Base-by-base conservation (phyloP, 2,329 filamentous ascomycete genomes). In the Tolypocladium tundrense region DNA sequence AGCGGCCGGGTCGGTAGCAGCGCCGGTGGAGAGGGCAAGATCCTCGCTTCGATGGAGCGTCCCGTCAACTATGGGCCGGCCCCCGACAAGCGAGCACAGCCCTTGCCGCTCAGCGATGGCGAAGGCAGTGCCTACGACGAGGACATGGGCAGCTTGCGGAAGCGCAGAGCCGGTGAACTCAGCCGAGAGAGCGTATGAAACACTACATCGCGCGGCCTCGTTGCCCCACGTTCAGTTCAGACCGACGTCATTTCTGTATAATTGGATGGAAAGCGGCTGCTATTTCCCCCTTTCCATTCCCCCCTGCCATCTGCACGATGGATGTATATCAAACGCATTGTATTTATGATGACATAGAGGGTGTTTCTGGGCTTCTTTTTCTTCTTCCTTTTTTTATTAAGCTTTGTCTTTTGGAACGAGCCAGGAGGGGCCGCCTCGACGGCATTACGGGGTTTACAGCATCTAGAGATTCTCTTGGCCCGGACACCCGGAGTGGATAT, bases 151-250 rank as follows among this genome's bases (percentile, higher is more conserved):
- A 52, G 60, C 43, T 59, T 68, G 53, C 62, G 63, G 55, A 67
- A 64, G 53, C 70, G 70, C 58, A 70, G 68, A 54, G 58, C 66
- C 24, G 65, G 64, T 57, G 70, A 73, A 62, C 68, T 74, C 62
- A 75, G 76, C 66, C 76, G 78, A 56, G 77, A 75, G 45, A 81
- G 79, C 64, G 71, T 79, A 57, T 79, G 65, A 68, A 59, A 4
- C 21, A 31, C 33, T 1, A 27, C 35, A 6, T 11, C 14, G 31
- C 45, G 19, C 19, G 24, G 2, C n/a, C 7, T 9, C 3, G 8
- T 33, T n/a, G n/a, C 10, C 48, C 19, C n/a, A 7, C 16, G 6
- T 42, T n/a, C 7, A 31, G 31, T 19, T 13, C 16, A 35, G 19
- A 21, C 31, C 4, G 19, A 2, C 11, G 11, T 11, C 2, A 11